Conservation (phyloP, 2,329 filamentous ascomycete genomes). For the Aureobasidium sp. region DNA sequence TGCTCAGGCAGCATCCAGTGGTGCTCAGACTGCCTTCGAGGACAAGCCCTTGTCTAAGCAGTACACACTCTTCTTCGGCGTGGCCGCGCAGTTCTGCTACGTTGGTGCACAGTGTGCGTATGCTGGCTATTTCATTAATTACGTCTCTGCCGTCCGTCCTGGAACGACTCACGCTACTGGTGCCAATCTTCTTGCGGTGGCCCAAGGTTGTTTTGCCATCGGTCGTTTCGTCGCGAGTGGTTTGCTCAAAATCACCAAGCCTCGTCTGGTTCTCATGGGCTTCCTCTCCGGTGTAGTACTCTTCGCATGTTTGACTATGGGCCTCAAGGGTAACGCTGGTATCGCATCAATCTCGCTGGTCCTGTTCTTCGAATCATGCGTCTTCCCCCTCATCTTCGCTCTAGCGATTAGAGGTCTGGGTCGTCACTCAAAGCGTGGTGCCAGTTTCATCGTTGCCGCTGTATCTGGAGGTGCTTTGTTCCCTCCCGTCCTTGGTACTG, state of each 20-base stretch:
- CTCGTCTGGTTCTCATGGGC: conserved; percentile 63
- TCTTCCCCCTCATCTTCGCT: conserved; percentile 76
- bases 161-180: conserved; percentile 49
- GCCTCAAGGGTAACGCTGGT: conserved; percentile 4
- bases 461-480: conserved; percentile 68
- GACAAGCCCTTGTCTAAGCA: conserved; percentile 51
- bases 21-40: conserved; percentile 27
- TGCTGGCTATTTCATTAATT: conserved; percentile 41
- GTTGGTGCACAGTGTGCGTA: conserved; percentile 63
- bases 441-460: conserved; percentile 64
- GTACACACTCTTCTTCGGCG: conserved; percentile 69
- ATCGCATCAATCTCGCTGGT: conserved; percentile 49
- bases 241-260: conserved; percentile 60
- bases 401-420: conserved; percentile 71
- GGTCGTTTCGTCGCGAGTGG: conserved; percentile 63
- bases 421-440: conserved; percentile 68
- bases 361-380: conserved; percentile 74
- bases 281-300: conserved; percentile 52
- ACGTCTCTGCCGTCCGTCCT: conserved; percentile 54
- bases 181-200: conserved; percentile 65
- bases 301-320: conserved; percentile 8
- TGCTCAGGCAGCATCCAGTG: conserved; percentile 36
- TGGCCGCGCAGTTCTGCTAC: conserved; percentile 72
- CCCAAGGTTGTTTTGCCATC: conserved; percentile 57
- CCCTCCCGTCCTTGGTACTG: conserved; percentile 63